Conservation (phyloP, 2,329 filamentous ascomycete genomes). For the Pyrenochaeta sp. region DNA sequence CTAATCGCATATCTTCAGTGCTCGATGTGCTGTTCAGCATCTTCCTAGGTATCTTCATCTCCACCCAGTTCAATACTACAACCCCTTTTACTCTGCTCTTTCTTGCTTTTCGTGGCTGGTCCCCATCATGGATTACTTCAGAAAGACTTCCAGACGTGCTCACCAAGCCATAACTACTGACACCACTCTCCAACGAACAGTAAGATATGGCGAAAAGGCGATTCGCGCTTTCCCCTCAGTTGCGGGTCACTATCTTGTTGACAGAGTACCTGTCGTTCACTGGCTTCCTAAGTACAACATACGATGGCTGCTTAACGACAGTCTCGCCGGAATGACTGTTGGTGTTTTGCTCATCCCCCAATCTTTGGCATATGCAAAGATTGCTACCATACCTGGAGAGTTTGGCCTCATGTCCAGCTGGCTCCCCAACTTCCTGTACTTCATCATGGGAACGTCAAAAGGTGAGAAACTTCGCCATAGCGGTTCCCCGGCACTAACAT, state of each 20-base stretch:
- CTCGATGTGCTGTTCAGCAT: neutral
- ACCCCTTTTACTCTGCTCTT: neutral
- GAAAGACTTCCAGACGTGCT: conserved; percentile 20
- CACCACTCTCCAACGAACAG: conserved; percentile 37
- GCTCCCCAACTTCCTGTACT: conserved; percentile 94
- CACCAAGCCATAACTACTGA: conserved; percentile 34
- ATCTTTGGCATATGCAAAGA: conserved; percentile 94
- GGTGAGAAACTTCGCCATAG: conserved; percentile 21
- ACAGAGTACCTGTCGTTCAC: conserved; percentile 68
- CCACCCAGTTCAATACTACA: neutral
- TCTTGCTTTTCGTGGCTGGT: neutral
- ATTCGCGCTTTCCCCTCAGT: conserved; percentile 59
- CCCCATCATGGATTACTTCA: conserved; percentile 34
- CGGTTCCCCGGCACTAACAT: conserved; percentile 45
- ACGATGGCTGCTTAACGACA: conserved; percentile 68
- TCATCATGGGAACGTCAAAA: conserved; percentile 82
- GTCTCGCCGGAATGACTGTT: conserved; percentile 71
- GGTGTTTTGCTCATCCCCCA: conserved; percentile 88
- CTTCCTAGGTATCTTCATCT: neutral
- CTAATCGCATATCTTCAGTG: conserved; percentile 12
- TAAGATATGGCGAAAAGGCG: conserved; percentile 43
- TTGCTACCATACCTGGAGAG: conserved; percentile 87
- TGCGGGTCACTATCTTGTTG: conserved; percentile 63
- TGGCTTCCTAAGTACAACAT: conserved; percentile 71
- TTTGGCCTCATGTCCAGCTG: conserved; percentile 91